phyloP scores from a whole-genome alignment of 345 rosid species.

The Crucihimalaya himalaica region DNA sequence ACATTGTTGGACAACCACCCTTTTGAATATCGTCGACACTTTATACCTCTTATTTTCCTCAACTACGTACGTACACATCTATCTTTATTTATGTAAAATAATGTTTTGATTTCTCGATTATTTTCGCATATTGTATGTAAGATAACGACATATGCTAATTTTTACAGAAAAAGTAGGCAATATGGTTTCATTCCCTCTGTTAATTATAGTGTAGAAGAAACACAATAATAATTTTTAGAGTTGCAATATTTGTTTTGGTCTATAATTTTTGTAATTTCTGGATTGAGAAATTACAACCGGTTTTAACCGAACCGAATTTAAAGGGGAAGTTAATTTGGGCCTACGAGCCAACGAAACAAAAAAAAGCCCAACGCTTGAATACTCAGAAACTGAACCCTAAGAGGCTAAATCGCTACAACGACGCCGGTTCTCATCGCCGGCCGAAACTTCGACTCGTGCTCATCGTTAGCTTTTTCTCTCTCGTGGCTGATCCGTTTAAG shows the following conservation, averaged over 20 bases:
- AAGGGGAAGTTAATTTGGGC: neutral
- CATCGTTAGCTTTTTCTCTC: neutral
- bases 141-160: neutral
- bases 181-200: neutral
- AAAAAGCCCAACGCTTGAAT: constrained; percentile 2
- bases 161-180: neutral
- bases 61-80: neutral
- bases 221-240: neutral
- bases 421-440: constrained; percentile 29
- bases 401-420: constrained; percentile 6
- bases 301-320: constrained; percentile 2
- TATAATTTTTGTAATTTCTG: neutral
- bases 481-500: neutral
- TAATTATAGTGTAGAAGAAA: neutral
- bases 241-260: neutral
- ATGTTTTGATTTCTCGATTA: neutral
- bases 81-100: neutral
- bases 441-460: neutral
- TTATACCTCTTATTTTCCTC: neutral
- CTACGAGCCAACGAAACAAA: neutral
- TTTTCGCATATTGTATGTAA: neutral
- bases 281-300: neutral
- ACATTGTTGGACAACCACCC: constrained; percentile 61
- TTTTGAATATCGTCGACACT: constrained; percentile 41
- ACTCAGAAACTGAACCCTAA: constrained; percentile 25